phyloP scores from a whole-genome alignment of 2,329 filamentous ascomycete species.

The Periconia sp. region DNA sequence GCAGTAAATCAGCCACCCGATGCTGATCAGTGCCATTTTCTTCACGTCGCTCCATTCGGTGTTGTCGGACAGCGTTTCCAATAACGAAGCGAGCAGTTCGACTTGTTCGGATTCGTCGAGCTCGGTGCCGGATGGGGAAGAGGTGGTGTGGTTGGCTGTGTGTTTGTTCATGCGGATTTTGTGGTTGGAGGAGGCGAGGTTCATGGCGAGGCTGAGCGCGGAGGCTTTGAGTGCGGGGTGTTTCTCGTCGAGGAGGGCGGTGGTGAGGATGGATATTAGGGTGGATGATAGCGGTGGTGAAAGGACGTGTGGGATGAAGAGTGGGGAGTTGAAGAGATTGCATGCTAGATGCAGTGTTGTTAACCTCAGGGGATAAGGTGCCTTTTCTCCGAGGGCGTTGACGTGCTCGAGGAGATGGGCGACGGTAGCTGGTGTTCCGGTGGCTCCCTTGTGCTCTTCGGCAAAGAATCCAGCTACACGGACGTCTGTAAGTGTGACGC shows the following conservation, averaged over 20 bases:
- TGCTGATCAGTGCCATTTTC: slow-evolving; percentile 72
- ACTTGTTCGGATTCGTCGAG: slow-evolving; percentile 73
- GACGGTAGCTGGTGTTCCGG: slow-evolving; percentile 55
- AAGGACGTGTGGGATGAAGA: slow-evolving; percentile 69
- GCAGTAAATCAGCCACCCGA: slow-evolving; percentile 76
- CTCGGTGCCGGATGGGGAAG: slow-evolving; percentile 16
- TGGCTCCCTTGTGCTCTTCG: slow-evolving; percentile 62
- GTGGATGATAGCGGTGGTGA: slow-evolving; percentile 51
- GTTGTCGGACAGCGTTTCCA: slow-evolving; percentile 68
- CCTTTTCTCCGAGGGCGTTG: slow-evolving; percentile 54
- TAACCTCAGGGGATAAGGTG: slow-evolving; percentile 80
- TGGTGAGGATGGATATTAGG: slow-evolving; percentile 70
- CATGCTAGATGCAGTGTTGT: slow-evolving; percentile 81
- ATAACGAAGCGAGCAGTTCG: slow-evolving; percentile 76
- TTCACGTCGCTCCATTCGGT: slow-evolving; percentile 64
- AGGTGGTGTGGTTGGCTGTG: slow-evolving; percentile 16
- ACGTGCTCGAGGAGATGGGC: slow-evolving; percentile 59
- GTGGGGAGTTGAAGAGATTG: slow-evolving; percentile 77
- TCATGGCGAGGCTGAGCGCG: slow-evolving; percentile 81
- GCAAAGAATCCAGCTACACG: slow-evolving; percentile 81
- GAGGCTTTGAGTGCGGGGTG: slow-evolving; percentile 77
- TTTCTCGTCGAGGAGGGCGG: slow-evolving; percentile 75
- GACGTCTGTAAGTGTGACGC: slow-evolving; percentile 74
- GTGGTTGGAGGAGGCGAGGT: slow-evolving; percentile 73
- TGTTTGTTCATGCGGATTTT: slow-evolving; percentile 61